Base-by-base conservation (phyloP, 306 rosid species). In the Purshia tridentata region DNA sequence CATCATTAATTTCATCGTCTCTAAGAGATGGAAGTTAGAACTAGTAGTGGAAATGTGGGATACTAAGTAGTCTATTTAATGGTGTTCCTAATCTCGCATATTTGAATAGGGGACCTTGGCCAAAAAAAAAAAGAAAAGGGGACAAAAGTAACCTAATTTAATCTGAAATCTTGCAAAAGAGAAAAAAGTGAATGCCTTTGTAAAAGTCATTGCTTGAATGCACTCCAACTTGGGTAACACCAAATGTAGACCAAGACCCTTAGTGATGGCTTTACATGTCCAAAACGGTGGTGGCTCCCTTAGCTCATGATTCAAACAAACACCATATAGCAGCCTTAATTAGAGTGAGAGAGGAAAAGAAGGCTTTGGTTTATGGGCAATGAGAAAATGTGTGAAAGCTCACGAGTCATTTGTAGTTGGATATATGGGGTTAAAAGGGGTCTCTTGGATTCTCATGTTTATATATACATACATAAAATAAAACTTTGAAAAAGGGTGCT, bases 281-380 rank as follows among this genome's bases (percentile, higher is more conserved):
- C 81, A 77, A 83, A 68, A 62, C 82, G 71, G 81, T 84, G 90
- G 91, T 85, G 92, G 89, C 87, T 85, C 92, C 91, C 77, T 79
- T 83, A 49, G 20, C 88, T 81, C 83, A 82, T 86, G 76, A 91
- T 87, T 87, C 81, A 16, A 15, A 50, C 54, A 79, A 53, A 57
- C 65, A 4, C 80, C 76, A 40, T 67, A 58, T 67, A 58, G 66
- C 79, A 73, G 82, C 83, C 68, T 52, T 29, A 29, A 29, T 29
- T 29, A 29, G 35, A 29, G 35, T 29, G 35, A 29, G 35, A 29
- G 35, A 29, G 35, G 35, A 29, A 29, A 29, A 29, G 35, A 29
- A 29, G 35, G 35, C 35, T 29, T 50, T 5, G 54, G 2, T 2
- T 2, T 5, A 69, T 62, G 59, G 66, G 66, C 41, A 29, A 56